phyloP scores from a whole-genome alignment of 1,284 basidiomycete genomes.

The Stereum hirsutum region DNA sequence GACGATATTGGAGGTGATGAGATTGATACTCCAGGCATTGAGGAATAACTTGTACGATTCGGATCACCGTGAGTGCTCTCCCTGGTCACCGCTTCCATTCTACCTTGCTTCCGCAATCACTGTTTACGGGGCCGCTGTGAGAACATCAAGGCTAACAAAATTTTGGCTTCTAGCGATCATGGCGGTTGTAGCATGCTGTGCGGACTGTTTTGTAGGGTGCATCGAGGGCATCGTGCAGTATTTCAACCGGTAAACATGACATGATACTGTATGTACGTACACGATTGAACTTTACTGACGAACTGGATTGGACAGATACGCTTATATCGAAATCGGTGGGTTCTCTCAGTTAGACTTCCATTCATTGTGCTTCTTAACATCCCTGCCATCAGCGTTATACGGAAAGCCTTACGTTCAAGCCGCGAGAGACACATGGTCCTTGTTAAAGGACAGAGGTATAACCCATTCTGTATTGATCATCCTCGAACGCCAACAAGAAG shows the following conservation, averaged over 20 bases:
- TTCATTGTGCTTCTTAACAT: not conserved
- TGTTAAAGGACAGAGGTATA: constrained; percentile 73
- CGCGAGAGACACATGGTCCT: constrained; percentile 87
- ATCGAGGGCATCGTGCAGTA: constrained; percentile 68
- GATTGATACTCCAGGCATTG: constrained; percentile 56
- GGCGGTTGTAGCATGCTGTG: constrained; percentile 70
- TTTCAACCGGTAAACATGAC: constrained; percentile 61
- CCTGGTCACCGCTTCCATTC: too few species aligned
- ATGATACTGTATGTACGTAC: not conserved
- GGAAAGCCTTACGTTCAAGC: constrained; percentile 82
- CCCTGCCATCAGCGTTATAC: constrained; percentile 51
- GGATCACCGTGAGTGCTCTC: constrained; percentile 54
- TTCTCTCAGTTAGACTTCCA: not conserved
- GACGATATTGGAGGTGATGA: constrained; percentile 73
- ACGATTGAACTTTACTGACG: not conserved
- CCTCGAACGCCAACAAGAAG: not conserved
- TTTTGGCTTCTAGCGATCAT: constrained; percentile 42
- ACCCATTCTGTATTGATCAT: not conserved
- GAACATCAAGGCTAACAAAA: not conserved
- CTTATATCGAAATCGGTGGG: constrained; percentile 73
- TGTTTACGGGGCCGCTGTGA: not conserved
- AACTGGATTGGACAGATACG: constrained; percentile 39
- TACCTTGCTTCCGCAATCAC: not conserved
- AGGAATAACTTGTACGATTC: constrained; percentile 64
- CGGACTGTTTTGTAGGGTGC: constrained; percentile 73